These are phyloP conservation scores for Taphrina betulina DNA, from an alignment of 1,139 yeast species.

Conservation along the genomic window DNA sequence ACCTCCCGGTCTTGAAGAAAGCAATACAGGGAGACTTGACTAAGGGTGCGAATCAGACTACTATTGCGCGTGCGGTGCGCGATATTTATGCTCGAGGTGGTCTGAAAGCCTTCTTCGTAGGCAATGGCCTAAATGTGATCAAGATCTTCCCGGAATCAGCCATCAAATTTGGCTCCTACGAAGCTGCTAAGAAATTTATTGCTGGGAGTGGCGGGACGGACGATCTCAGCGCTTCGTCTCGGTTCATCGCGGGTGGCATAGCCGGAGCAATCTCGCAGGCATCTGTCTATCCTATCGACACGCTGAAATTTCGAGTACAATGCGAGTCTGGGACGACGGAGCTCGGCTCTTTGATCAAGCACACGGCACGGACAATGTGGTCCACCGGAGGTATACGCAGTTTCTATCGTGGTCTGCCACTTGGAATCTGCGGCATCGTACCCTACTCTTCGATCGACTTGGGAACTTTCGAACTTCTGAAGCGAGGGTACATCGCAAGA, in stretches of 20 bases:
- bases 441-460: slow-evolving; percentile 96
- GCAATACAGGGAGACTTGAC: slow-evolving; percentile 44
- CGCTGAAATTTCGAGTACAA: slow-evolving; percentile 56
- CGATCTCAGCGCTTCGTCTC: slow-evolving; percentile 70
- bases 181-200: slow-evolving; percentile 72
- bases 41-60: slow-evolving; percentile 44
- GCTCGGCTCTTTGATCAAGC: slow-evolving; percentile 37
- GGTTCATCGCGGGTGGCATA: slow-evolving; percentile 89
- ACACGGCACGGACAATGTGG: slow-evolving; percentile 76
- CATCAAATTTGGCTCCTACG: slow-evolving; percentile 94
- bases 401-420: slow-evolving; percentile 82
- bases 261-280: slow-evolving; percentile 95
- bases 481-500: slow-evolving; percentile 66
- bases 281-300: slow-evolving; percentile 93
- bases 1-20: slow-evolving; percentile 42
- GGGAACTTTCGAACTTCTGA: slow-evolving; percentile 87
- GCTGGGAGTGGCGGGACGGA: slow-evolving; percentile 79
- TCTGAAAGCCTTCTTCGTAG: slow-evolving; percentile 79
- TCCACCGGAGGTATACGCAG: slow-evolving; percentile 71
- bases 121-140: slow-evolving; percentile 88
- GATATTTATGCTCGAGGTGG: slow-evolving; percentile 90
- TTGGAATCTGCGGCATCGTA: slow-evolving; percentile 89
- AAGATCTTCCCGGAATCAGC: slow-evolving; percentile 98
- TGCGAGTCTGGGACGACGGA: slow-evolving; percentile 43
- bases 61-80: slow-evolving; percentile 70